Evolutionary conservation across 768 basidiomycete species (phyloP).

Genomic region (Mycena rosella): DNA sequence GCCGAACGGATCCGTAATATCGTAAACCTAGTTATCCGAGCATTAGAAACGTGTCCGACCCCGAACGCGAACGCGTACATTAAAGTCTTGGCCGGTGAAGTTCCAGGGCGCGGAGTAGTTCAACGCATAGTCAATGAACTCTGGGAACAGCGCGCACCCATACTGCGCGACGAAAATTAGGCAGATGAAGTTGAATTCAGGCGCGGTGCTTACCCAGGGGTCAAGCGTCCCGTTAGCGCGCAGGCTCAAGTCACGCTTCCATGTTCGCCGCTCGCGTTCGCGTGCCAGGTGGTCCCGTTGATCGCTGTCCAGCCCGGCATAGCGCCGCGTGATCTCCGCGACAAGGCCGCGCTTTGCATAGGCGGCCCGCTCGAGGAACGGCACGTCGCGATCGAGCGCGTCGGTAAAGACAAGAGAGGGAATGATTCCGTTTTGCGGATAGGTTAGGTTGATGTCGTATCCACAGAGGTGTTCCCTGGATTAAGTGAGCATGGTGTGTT

Average conservation of each 20-base stretch:
- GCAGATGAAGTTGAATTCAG: neutral
- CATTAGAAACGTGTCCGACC: neutral
- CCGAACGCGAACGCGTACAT: conserved; percentile 47
- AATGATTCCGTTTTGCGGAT: conserved; percentile 70
- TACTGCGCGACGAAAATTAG: conserved; percentile 52
- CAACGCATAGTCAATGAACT: conserved; percentile 77
- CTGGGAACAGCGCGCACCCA: conserved; percentile 73
- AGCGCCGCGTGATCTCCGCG: conserved; percentile 39
- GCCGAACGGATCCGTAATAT: conserved; percentile 66
- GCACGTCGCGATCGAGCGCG: conserved; percentile 52
- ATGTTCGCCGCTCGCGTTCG: conserved; percentile 42
- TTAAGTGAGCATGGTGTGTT: neutral
- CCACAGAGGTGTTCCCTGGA: conserved; percentile 70
- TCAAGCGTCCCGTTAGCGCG: conserved; percentile 69
- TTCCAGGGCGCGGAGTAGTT: conserved; percentile 80
- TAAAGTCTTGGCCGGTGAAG: conserved; percentile 38
- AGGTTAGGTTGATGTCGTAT: conserved; percentile 75
- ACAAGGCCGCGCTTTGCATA: conserved; percentile 37
- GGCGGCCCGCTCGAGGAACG: conserved; percentile 41
- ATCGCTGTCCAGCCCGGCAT: conserved; percentile 39
- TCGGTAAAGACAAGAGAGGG: conserved; percentile 55
- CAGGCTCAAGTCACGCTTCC: conserved; percentile 63
- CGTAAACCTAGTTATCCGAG: conserved; percentile 57
- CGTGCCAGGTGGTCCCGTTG: conserved; percentile 44
- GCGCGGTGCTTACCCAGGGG: conserved; percentile 56